Evolutionary conservation across 1,284 basidiomycete species (phyloP).

Genomic region (Cryptococcus sp.): DNA sequence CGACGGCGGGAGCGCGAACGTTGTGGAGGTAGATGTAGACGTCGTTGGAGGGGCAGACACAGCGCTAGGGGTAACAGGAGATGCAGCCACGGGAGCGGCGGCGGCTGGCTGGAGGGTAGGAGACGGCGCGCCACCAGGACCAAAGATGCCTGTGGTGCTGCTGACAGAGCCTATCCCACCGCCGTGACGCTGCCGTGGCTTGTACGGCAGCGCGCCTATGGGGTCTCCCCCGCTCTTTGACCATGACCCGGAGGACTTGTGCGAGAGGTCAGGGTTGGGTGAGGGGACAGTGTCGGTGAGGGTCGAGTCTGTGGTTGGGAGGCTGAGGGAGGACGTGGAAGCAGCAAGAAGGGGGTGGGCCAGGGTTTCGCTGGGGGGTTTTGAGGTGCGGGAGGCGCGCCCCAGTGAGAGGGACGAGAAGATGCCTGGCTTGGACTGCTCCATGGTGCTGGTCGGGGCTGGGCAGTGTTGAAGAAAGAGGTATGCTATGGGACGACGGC

Average conservation of each 20-base stretch:
- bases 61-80: slow-evolving; percentile 7
- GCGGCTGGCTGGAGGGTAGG: slow-evolving; percentile 6
- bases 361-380: slow-evolving; percentile 24
- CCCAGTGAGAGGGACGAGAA: slow-evolving; percentile 40
- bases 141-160: slow-evolving; percentile 20
- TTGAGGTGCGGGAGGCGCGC: slow-evolving; percentile 19
- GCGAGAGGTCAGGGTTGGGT: not conserved
- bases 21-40: slow-evolving; percentile 32
- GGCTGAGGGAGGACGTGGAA: slow-evolving; percentile 32
- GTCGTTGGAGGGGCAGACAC: slow-evolving; percentile 22
- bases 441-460: slow-evolving; percentile 1
- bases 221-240: slow-evolving; percentile 3
- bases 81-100: slow-evolving; percentile 2
- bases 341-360: slow-evolving; percentile 44
- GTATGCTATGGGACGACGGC: not conserved
- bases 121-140: slow-evolving; percentile 3
- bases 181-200: slow-evolving; percentile 42
- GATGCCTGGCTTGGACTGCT: slow-evolving; percentile 21
- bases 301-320: slow-evolving; percentile 5
- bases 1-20: slow-evolving; percentile 35
- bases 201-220: slow-evolving; percentile 33
- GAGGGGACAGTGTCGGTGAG: slow-evolving; percentile 2
- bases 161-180: slow-evolving; percentile 24
- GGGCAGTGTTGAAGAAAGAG: not conserved
- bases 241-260: slow-evolving; percentile 13